Percentiles rank a stretch among this genome's conserved stretches.
phyloP scores from a whole-genome alignment of 2,329 filamentous ascomycete genomes.

The Leptodontidium sp. region DNA sequence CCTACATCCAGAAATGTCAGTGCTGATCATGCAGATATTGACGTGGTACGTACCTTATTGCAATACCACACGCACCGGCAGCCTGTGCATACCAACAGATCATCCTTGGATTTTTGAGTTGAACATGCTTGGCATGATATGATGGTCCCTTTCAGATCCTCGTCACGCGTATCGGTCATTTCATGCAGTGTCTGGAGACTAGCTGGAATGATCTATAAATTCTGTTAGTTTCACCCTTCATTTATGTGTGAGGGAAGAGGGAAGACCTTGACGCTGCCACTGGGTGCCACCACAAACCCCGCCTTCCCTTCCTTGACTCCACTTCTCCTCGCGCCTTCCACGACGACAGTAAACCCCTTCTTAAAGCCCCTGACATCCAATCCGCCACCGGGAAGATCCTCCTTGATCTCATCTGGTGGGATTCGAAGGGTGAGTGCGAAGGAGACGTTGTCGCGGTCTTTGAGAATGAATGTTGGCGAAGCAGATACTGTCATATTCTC shows the following conservation, averaged over 20 bases:
- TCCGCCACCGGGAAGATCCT: slow-evolving; percentile 29
- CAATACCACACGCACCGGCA: slow-evolving; percentile 45
- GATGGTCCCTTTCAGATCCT: background rate
- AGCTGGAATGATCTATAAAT: slow-evolving; percentile 38
- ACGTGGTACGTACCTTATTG: slow-evolving; percentile 39
- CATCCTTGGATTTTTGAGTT: slow-evolving; percentile 23
- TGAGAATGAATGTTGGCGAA: slow-evolving; percentile 43
- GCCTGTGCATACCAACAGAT: slow-evolving; percentile 41
- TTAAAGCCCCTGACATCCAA: slow-evolving; percentile 39
- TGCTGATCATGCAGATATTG: background rate
- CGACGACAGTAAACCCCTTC: slow-evolving; percentile 38
- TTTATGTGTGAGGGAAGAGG: slow-evolving; percentile 5
- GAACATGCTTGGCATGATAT: slow-evolving; percentile 39
- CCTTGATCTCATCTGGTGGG: slow-evolving; percentile 11
- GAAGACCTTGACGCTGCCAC: slow-evolving; percentile 32
- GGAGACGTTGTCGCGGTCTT: slow-evolving; percentile 31
- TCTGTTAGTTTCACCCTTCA: background rate
- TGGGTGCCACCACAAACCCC: slow-evolving; percentile 37
- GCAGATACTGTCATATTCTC: slow-evolving; percentile 44
- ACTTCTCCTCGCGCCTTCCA: slow-evolving; percentile 33
- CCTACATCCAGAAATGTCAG: slow-evolving; percentile 27
- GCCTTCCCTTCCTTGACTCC: slow-evolving; percentile 41
- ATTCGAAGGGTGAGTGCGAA: slow-evolving; percentile 41
- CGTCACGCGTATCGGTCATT: slow-evolving; percentile 20
- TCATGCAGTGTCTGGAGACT: slow-evolving; percentile 36